Conservation (phyloP, 2,329 filamentous ascomycete species). For the Diaporthe vexans region DNA sequence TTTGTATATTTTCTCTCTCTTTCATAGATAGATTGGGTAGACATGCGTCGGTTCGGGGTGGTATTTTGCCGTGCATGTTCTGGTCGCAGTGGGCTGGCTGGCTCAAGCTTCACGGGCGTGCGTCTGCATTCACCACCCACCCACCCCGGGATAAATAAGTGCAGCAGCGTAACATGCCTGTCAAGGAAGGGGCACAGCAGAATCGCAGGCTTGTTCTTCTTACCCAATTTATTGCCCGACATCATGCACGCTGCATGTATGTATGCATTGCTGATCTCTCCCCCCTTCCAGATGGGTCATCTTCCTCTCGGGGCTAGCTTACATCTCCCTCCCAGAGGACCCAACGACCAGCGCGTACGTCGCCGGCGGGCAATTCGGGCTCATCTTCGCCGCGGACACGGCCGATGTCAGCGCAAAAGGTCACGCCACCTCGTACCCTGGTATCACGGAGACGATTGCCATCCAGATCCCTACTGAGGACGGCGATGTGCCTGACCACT, state of each 20-base stretch:
- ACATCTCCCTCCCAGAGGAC: constrained; percentile 57
- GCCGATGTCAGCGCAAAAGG: constrained; percentile 54
- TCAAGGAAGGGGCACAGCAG: no score
- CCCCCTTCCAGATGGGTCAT: constrained; percentile 49
- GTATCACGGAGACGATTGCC: constrained; percentile 53
- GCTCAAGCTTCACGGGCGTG: no score
- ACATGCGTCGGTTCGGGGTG: no score
- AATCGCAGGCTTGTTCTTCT: no score
- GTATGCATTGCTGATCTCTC: background rate
- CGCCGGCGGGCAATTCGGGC: constrained; percentile 54
- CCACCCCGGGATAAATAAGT: no score
- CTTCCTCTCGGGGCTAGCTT: constrained; percentile 56
- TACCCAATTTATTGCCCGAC: background rate
- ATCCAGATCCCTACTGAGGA: constrained; percentile 55
- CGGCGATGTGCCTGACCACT: constrained; percentile 53
- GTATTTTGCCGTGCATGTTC: background rate
- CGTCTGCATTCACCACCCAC: no score
- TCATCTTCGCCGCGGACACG: constrained; percentile 60
- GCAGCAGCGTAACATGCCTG: no score
- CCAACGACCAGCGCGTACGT: constrained; percentile 52
- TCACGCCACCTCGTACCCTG: constrained; percentile 58
- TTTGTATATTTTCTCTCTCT: no score
- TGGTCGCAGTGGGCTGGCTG: no score
- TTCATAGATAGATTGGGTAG: no score
- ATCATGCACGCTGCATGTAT: background rate